These are phyloP conservation scores for Diplodia sapinea DNA, from an alignment of 2,329 filamentous ascomycete genomes.

Conservation along the genomic window DNA sequence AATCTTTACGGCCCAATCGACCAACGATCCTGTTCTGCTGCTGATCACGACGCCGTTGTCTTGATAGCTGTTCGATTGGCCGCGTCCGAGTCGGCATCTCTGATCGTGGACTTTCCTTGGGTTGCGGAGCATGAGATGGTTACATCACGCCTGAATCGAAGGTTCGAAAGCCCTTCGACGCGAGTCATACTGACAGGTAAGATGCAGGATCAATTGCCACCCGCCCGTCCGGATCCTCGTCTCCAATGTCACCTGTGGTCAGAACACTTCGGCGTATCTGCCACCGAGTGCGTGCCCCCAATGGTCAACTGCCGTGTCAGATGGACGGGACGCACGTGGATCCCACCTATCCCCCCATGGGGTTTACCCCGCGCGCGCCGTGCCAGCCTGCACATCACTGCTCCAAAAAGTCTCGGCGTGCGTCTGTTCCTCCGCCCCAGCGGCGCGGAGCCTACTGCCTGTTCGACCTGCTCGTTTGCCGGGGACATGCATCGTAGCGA, in stretches of 20 bases:
- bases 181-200: constrained; percentile 3
- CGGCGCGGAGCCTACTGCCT: not conserved
- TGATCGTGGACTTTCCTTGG: constrained; percentile 10
- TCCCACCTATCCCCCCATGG: constrained; percentile 8
- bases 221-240: too few relatives aligned
- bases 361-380: constrained; percentile 4
- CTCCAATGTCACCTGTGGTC: not conserved
- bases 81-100: not conserved
- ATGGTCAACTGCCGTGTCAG: not conserved
- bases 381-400: not conserved
- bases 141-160: constrained; percentile 22
- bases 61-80: not conserved
- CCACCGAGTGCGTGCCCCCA: not conserved
- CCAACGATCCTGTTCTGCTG: not conserved
- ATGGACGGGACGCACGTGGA: constrained; percentile 4
- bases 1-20: too few relatives aligned
- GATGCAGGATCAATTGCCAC: not conserved
- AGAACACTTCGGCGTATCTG: constrained; percentile 9
- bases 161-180: constrained; percentile 23
- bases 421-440: not conserved
- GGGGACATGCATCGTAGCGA: not conserved
- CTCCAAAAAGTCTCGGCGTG: constrained; percentile 1
- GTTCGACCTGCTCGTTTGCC: not conserved
- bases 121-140: not conserved
- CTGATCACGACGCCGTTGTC: not conserved